Conservation (phyloP, 352 stramenopile species). For the Globisporangium heterothallicum region DNA sequence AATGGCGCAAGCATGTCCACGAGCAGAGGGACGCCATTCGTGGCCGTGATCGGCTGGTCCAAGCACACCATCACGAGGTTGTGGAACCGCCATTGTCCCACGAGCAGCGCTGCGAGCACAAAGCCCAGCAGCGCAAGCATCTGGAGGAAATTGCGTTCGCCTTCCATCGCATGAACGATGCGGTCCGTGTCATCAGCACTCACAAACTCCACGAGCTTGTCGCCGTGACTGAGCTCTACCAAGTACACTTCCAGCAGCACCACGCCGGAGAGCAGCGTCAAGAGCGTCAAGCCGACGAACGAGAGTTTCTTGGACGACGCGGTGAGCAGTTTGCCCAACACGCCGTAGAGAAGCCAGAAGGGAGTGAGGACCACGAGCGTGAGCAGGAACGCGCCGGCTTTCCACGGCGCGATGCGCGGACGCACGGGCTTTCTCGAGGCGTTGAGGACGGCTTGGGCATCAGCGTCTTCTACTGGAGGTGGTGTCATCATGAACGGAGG, state of each 20-base stretch:
- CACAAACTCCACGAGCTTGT: slow-evolving; percentile 4
- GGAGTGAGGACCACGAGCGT: slow-evolving; percentile 30
- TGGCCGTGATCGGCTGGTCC: slow-evolving; percentile 18
- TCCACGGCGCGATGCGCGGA: slow-evolving; percentile 19
- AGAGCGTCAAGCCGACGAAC: slow-evolving; percentile 14
- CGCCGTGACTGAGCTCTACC: slow-evolving; percentile 9
- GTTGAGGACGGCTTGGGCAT: too few relatives aligned
- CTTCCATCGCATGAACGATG: slow-evolving; percentile 5
- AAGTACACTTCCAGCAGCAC: slow-evolving; percentile 19
- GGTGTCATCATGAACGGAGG: background rate
- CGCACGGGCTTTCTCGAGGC: background rate
- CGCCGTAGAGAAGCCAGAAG: slow-evolving; percentile 37
- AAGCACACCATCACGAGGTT: slow-evolving; percentile 32
- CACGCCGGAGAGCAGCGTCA: slow-evolving; percentile 16
- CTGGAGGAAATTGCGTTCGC: slow-evolving; percentile 3
- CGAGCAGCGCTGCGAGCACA: slow-evolving; percentile 27
- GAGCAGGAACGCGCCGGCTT: slow-evolving; percentile 20
- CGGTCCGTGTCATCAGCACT: slow-evolving; percentile 4
- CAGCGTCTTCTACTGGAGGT: background rate
- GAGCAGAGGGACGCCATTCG: slow-evolving; percentile 19
- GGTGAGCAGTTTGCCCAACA: slow-evolving; percentile 34
- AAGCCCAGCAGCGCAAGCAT: slow-evolving; percentile 8
- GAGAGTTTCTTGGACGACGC: slow-evolving; percentile 21
- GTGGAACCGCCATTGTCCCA: slow-evolving; percentile 44
- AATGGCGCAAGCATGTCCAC: slow-evolving; percentile 20